Base-by-base conservation (phyloP, 2,329 filamentous ascomycete genomes). In the Fusarium succisae region DNA sequence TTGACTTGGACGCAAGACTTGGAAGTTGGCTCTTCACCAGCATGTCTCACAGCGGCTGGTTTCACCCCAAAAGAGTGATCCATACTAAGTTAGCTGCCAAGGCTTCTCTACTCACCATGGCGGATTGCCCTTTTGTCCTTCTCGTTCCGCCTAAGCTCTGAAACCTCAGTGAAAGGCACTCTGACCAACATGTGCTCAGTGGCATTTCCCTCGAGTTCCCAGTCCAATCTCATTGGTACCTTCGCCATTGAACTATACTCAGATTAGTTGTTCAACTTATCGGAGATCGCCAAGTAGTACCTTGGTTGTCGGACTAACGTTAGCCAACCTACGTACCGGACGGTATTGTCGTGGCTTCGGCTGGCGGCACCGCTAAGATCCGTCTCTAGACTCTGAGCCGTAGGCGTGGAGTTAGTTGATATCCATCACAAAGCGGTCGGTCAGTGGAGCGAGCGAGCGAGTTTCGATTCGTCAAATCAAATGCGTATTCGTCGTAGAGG, bases 341-440 rank as follows among this genome's bases (percentile, higher is more conserved):
- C 51, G 39, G 39, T 20, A 58, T 43, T 24, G 26, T 56, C 35
- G 58, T 53, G 59, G 53, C 59, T 70, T 58, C 67, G 59, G 66
- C 47, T 53, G 53, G 30, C 66, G 67, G 67, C 67, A 70, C 51
- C 66, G 59, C 59, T 66, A 69, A 70, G 45, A 59, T 44, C 67
- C 59, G 66, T 65, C 45, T 50, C 41, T 17, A 43, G 41, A 43
- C 41, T 44, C 45, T 54, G 37, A 58, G 32, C 45, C 20, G 32
- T 38, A 58, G 51, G 60, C 50, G 45, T 41, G 47, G 37, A 54
- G 59, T 51, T 45, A 65, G 59, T 47, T 45, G 57, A 30, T 38
- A 28, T 44, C 8, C 38, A 48, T 47, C 37, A 37, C 35, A 43
- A 44, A 39, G 35, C 41, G 35, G 63, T 39, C 24, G 32, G 57